Evolutionary conservation across 257 asterid genomes (phyloP).

Genomic region (Fraxinus pennsylvanica): DNA sequence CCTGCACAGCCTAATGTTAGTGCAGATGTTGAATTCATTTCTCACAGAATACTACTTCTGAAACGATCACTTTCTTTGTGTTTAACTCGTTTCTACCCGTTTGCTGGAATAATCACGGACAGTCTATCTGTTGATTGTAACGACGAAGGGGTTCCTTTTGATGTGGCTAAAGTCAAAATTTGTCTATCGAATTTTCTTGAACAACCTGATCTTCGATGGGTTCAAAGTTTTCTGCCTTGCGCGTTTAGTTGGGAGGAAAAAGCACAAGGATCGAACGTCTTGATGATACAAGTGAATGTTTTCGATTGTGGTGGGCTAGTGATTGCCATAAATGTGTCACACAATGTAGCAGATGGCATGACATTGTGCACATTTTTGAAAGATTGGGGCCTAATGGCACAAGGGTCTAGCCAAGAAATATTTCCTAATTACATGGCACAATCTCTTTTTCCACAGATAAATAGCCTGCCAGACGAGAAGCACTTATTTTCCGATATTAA

Average conservation of each 20-base stretch:
- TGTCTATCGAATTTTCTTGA: slow-evolving; percentile 28
- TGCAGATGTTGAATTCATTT: slow-evolving; percentile 3
- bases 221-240: slow-evolving; percentile 39
- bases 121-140: slow-evolving; percentile 38
- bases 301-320: slow-evolving; percentile 47
- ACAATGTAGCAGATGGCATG: slow-evolving; percentile 41
- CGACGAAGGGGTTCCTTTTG: slow-evolving; percentile 42
- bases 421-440: slow-evolving; percentile 30
- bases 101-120: slow-evolving; percentile 49
- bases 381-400: slow-evolving; percentile 34
- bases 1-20: slow-evolving; percentile 15
- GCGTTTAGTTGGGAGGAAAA: slow-evolving; percentile 41
- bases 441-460: slow-evolving; percentile 38
- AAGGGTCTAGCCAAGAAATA: not conserved
- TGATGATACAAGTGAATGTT: slow-evolving; percentile 39
- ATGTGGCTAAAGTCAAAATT: slow-evolving; percentile 24
- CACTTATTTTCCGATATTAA: slow-evolving; percentile 33
- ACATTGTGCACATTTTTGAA: slow-evolving; percentile 39
- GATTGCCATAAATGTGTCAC: slow-evolving; percentile 36
- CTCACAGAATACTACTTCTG: slow-evolving; percentile 25
- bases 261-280: slow-evolving; percentile 37
- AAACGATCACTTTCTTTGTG: slow-evolving; percentile 42
- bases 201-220: slow-evolving; percentile 35
- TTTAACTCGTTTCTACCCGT: slow-evolving; percentile 42
- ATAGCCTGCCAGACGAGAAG: slow-evolving; percentile 31